A percentile compares a stretch with the other conserved stretches of the same genome.
These are phyloP conservation scores for Diaporthe longicolla DNA, from an alignment of 2,329 filamentous ascomycete species.

Conservation along the genomic window DNA sequence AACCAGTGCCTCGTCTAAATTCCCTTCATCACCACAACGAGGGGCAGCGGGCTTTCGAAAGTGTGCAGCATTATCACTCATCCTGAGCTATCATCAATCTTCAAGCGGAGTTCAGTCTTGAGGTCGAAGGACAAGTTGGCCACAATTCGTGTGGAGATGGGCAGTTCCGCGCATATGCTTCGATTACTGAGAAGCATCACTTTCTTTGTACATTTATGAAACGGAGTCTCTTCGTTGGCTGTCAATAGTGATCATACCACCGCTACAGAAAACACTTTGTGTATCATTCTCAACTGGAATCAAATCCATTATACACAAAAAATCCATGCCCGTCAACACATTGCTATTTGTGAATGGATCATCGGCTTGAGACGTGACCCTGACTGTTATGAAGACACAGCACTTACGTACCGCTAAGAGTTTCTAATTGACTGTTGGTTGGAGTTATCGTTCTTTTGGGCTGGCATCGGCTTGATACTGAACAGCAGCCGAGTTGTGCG, in stretches of 20 bases:
- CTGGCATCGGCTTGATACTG: no score
- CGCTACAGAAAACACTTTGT: neutral
- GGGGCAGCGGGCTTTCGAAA: neutral
- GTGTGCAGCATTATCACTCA: neutral
- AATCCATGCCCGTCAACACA: no score
- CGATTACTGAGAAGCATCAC: neutral
- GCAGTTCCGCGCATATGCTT: neutral
- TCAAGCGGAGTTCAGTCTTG: neutral
- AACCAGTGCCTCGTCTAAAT: neutral
- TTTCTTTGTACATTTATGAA: neutral
- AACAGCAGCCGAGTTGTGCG: no score
- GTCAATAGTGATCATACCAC: neutral
- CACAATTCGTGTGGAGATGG: neutral
- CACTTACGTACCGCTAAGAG: no score
- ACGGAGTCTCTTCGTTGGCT: constrained; percentile 10
- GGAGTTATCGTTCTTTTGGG: no score
- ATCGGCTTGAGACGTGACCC: no score
- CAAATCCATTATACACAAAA: neutral
- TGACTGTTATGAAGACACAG: no score
- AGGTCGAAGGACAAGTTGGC: neutral
- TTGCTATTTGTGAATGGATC: no score
- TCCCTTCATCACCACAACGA: neutral
- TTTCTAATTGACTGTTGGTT: no score
- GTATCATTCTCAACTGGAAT: neutral
- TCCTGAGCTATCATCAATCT: neutral